phyloP scores from a whole-genome alignment of 352 stramenopile genomes.

The Sclerospora graminicola region DNA sequence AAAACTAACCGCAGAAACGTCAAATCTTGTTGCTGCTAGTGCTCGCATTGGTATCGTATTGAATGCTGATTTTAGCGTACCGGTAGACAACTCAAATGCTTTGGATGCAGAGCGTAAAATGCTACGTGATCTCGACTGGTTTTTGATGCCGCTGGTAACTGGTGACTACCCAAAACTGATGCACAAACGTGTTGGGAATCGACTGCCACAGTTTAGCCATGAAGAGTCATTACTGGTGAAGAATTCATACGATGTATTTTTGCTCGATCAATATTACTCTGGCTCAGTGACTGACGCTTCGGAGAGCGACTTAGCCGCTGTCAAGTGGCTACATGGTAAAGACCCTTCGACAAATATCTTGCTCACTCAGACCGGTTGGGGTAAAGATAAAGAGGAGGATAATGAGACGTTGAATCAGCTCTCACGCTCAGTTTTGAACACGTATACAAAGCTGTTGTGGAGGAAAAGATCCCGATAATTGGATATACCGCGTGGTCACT shows the following conservation, averaged over 20 bases:
- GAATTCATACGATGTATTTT: conserved; percentile 89
- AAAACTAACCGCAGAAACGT: conserved; percentile 18
- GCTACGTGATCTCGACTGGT: conserved; percentile 88
- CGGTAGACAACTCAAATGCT: conserved; percentile 49
- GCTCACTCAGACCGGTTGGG: conserved; percentile 50
- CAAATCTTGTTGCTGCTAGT: too few relatives aligned
- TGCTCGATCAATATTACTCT: conserved; percentile 91
- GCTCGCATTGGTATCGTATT: conserved; percentile 89
- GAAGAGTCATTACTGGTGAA: conserved; percentile 58
- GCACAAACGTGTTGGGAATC: conserved; percentile 55
- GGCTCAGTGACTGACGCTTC: conserved; percentile 43
- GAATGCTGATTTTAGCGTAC: conserved; percentile 66
- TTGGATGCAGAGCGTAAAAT: conserved; percentile 63
- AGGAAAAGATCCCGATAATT: conserved; percentile 8
- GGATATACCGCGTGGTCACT: conserved; percentile 16
- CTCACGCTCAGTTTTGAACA: conserved; percentile 27
- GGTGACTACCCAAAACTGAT: conserved; percentile 90
- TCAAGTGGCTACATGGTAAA: conserved; percentile 40
- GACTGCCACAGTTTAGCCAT: conserved; percentile 82
- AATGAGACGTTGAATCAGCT: conserved; percentile 27
- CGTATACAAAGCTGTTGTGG: conserved; percentile 26
- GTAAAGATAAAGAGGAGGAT: conserved; percentile 33
- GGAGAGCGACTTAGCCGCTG: conserved; percentile 37
- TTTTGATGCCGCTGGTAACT: conserved; percentile 79
- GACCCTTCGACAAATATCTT: conserved; percentile 30